Percentiles rank a stretch among this genome's conserved stretches.
These are phyloP conservation scores for Vicia villosa DNA, from an alignment of 306 rosid species.

Conservation along the genomic window DNA sequence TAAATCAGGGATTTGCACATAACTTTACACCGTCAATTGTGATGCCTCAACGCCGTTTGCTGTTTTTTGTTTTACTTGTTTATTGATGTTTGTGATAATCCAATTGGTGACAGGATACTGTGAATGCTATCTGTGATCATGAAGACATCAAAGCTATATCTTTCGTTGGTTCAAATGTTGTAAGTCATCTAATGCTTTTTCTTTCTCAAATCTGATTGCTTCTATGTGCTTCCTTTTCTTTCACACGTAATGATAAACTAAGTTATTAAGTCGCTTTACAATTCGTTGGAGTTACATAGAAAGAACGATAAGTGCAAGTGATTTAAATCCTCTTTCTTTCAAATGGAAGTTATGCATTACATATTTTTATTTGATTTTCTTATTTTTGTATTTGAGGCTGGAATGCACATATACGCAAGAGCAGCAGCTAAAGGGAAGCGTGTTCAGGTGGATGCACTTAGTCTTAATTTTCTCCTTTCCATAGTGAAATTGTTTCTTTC, in stretches of 20 bases:
- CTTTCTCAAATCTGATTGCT: slow-evolving; percentile 6
- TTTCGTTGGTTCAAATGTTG: slow-evolving; percentile 91
- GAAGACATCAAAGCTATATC: slow-evolving; percentile 85
- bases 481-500: slow-evolving; percentile 27
- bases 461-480: slow-evolving; percentile 12
- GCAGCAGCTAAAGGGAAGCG: slow-evolving; percentile 96
- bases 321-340: slow-evolving; percentile 18
- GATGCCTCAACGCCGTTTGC: neutral
- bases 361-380: slow-evolving; percentile 22
- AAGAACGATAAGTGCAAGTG: neutral
- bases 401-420: slow-evolving; percentile 92
- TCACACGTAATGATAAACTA: slow-evolving; percentile 12
- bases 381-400: slow-evolving; percentile 65
- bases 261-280: neutral
- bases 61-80: slow-evolving; percentile 19
- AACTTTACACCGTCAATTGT: slow-evolving; percentile 4
- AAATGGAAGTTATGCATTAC: neutral
- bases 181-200: slow-evolving; percentile 48
- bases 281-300: neutral
- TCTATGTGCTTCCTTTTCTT: slow-evolving; percentile 12
- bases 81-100: slow-evolving; percentile 30
- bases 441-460: slow-evolving; percentile 62
- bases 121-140: slow-evolving; percentile 91
- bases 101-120: slow-evolving; percentile 71
- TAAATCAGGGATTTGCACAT: slow-evolving; percentile 17